phyloP scores from a whole-genome alignment of 148 eudicot species.

The Vaccinium macrocarpon region DNA sequence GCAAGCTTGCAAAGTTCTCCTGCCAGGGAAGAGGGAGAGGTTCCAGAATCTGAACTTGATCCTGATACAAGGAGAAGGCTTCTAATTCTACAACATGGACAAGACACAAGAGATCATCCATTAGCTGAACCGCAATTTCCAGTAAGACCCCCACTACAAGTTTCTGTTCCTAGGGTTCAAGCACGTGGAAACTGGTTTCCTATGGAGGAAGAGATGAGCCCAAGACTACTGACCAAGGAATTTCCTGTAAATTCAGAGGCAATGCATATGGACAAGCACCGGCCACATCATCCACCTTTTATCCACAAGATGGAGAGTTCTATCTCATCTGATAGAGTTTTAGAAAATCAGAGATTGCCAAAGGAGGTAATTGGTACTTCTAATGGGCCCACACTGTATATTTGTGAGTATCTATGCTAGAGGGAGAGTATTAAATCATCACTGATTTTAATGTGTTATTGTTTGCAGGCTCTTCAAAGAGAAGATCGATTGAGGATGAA shows the following conservation, averaged over 20 bases:
- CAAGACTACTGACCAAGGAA: slow-evolving; percentile 50
- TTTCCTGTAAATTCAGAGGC: slow-evolving; percentile 50
- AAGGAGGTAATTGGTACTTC: slow-evolving; percentile 63
- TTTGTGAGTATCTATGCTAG: background rate
- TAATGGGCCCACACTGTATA: background rate
- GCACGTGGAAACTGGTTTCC: slow-evolving; percentile 81
- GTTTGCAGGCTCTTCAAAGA: slow-evolving; percentile 64
- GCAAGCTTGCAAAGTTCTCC: slow-evolving; percentile 76
- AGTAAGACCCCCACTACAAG: slow-evolving; percentile 55
- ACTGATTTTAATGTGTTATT: slow-evolving; percentile 2
- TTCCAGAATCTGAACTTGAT: slow-evolving; percentile 96
- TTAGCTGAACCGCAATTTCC: slow-evolving; percentile 61
- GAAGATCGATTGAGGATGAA: slow-evolving; percentile 58
- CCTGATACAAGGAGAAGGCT: slow-evolving; percentile 96
- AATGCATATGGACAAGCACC: slow-evolving; percentile 56
- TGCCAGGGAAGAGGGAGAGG: slow-evolving; percentile 98
- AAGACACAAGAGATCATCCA: slow-evolving; percentile 59
- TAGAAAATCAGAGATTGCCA: slow-evolving; percentile 57
- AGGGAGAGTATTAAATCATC: background rate
- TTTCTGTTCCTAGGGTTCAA: slow-evolving; percentile 49
- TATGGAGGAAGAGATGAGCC: slow-evolving; percentile 67
- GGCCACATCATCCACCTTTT: slow-evolving; percentile 58
- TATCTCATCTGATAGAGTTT: slow-evolving; percentile 47
- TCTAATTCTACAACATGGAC: slow-evolving; percentile 95
- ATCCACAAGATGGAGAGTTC: slow-evolving; percentile 52